phyloP scores from a whole-genome alignment of 1,284 basidiomycete species.

The Blastosporella zonata region DNA sequence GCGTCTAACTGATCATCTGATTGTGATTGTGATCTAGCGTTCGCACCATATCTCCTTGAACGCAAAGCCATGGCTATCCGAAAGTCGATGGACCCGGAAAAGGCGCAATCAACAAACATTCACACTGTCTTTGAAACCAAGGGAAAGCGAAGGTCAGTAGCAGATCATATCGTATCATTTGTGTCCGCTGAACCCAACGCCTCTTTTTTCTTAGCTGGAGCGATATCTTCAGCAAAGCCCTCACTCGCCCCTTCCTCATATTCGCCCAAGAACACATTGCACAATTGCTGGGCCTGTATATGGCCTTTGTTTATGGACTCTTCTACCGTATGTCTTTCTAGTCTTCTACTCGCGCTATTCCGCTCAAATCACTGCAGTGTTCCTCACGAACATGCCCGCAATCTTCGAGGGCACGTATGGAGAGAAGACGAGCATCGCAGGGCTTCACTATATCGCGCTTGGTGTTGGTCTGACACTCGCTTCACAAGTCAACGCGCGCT shows the following conservation, averaged over 20 bases:
- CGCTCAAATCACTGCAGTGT: slow-evolving; percentile 29
- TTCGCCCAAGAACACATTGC: slow-evolving; percentile 40
- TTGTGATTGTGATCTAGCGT: slow-evolving; percentile 38
- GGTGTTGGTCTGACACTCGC: slow-evolving; percentile 51
- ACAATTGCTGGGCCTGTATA: slow-evolving; percentile 41
- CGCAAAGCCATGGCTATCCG: slow-evolving; percentile 53
- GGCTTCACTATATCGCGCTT: slow-evolving; percentile 62
- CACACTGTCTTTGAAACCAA: slow-evolving; percentile 43
- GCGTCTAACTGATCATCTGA: background rate
- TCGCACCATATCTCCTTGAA: slow-evolving; percentile 58
- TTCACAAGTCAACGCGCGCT: slow-evolving; percentile 58
- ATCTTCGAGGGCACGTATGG: slow-evolving; percentile 57
- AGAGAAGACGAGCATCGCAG: slow-evolving; percentile 53
- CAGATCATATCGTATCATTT: background rate
- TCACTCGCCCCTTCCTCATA: slow-evolving; percentile 39
- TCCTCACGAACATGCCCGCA: slow-evolving; percentile 62
- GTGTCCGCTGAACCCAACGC: background rate
- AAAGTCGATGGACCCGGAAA: slow-evolving; percentile 41
- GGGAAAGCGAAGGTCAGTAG: slow-evolving; percentile 40
- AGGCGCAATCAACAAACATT: slow-evolving; percentile 33
- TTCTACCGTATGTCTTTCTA: slow-evolving; percentile 46
- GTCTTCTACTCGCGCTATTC: background rate
- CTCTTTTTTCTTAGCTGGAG: slow-evolving; percentile 34
- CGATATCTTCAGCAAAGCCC: slow-evolving; percentile 36
- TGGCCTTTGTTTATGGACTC: slow-evolving; percentile 45